Percentiles rank a stretch among this genome's conserved stretches.
Conservation (phyloP, 306 rosid species). For the Geum urbanum region DNA sequence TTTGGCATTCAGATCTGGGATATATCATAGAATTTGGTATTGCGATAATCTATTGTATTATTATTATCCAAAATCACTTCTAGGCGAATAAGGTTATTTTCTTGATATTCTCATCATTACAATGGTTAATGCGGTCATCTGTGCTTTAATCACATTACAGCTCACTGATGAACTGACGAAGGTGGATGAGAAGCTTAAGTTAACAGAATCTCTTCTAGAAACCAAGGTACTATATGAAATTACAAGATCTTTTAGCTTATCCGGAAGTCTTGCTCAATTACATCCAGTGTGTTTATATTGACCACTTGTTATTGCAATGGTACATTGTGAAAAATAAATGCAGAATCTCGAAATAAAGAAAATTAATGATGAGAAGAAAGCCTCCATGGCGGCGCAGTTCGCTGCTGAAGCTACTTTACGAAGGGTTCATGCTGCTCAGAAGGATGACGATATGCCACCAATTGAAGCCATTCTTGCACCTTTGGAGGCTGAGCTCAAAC, state of each 20-base stretch:
- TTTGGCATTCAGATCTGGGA: not conserved
- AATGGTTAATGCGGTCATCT: slow-evolving; percentile 21
- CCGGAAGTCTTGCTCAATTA: not conserved
- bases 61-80: not conserved
- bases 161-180: slow-evolving; percentile 84
- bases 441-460: slow-evolving; percentile 99
- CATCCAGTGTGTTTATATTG: slow-evolving; percentile 10
- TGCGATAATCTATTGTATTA: not conserved
- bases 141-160: slow-evolving; percentile 39
- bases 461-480: slow-evolving; percentile 99
- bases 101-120: not conserved
- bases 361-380: slow-evolving; percentile 98
- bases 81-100: not conserved
- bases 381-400: slow-evolving; percentile 99
- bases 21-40: not conserved
- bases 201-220: slow-evolving; percentile 92
- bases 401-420: slow-evolving; percentile 99
- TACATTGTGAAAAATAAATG: slow-evolving; percentile 24
- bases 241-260: slow-evolving; percentile 23
- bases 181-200: slow-evolving; percentile 87
- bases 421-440: slow-evolving; percentile 99
- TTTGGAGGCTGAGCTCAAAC: slow-evolving; percentile 98
- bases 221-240: slow-evolving; percentile 61
- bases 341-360: slow-evolving; percentile 99
- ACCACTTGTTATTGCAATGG: slow-evolving; percentile 5